These are phyloP conservation scores for Geosmithia morbida DNA, from an alignment of 2,329 filamentous ascomycete species.

Conservation along the genomic window DNA sequence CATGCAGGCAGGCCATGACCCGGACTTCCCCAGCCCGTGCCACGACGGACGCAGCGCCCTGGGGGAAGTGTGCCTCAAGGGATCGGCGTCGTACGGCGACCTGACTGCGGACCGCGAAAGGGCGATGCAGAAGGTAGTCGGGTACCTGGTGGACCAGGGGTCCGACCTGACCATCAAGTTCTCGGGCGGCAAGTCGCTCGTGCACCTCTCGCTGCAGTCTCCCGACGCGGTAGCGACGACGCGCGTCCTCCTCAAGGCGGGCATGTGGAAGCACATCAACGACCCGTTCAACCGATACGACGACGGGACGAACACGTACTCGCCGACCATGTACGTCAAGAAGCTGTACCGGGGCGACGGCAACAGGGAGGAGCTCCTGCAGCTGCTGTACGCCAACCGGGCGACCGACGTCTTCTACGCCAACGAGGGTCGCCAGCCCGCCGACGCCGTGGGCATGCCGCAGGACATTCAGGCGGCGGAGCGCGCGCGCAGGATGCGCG, in stretches of 20 bases:
- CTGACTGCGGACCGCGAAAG: conserved; percentile 33
- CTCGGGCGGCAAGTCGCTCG: conserved; percentile 40
- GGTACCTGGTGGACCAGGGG: conserved; percentile 38
- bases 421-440: conserved; percentile 35
- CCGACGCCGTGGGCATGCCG: conserved; percentile 36
- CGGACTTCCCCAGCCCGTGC: conserved; percentile 48
- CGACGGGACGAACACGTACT: conserved; percentile 41
- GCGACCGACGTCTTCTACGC: conserved; percentile 39
- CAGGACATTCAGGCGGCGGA: conserved; percentile 33
- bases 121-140: conserved; percentile 40
- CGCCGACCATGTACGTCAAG: conserved; percentile 47
- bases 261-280: conserved; percentile 52
- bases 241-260: conserved; percentile 43
- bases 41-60: conserved; percentile 49
- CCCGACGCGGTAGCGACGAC: conserved; percentile 38
- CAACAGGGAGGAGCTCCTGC: conserved; percentile 24
- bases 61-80: conserved; percentile 46
- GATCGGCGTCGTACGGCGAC: conserved; percentile 24
- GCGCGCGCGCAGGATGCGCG: conserved; percentile 30
- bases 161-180: conserved; percentile 38
- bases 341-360: conserved; percentile 15
- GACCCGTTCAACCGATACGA: conserved; percentile 40
- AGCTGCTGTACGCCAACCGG: conserved; percentile 35
- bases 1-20: conserved; percentile 43
- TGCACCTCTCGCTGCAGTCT: conserved; percentile 46